Base-by-base conservation (phyloP, 768 basidiomycete genomes). In the Boletus patriciae region DNA sequence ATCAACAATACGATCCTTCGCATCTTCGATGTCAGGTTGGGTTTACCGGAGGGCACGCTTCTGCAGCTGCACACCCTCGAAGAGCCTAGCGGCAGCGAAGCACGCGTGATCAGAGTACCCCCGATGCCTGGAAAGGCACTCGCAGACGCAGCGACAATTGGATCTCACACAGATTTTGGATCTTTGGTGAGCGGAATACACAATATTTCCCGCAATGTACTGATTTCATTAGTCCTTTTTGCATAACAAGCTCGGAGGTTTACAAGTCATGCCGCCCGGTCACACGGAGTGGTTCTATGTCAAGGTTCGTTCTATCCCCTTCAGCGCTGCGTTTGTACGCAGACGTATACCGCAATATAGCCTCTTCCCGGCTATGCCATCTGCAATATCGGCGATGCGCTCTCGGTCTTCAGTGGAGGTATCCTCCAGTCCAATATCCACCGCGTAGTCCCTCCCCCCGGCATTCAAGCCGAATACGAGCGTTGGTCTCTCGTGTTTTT, bases 91-190 rank as follows among this genome's bases (percentile, higher is more conserved):
- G 82, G 81, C 7, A 81, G 83, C 57, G 86, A 89, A 61, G 73
- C 81, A 0, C 74, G 87, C 13, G 65, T 81, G 12, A 83, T 82
- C 59, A 81, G 70, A 63, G 81, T 75, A 31, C 79, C 83, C 1
- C 77, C 76, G 1, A 72, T 66, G 53, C 68, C 70, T 4, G 62
- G 60, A 0, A 66, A 70, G 18, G 33, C 45, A 4, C 13, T 57
- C 9, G 66, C 67, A 8, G 71, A 76, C 7, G 77, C 70, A 45
- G 72, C 76, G n/a, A 74, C 76, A 0, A 66, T 87, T n/a, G 85
- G 85, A 19, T 80, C 82, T 2, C 88, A 89, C 65, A 87, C 86
- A 3, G 87, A 88, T 68, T 88, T 88, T 59, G 86, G 87, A n/a
- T 84, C 83, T n/a, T 66, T 88, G 54, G 85, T 86, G 61, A 64